These are phyloP conservation scores for Bonia amplexicaulis DNA, from an alignment of 176 grass and related monocot genomes.

Conservation along the genomic window DNA sequence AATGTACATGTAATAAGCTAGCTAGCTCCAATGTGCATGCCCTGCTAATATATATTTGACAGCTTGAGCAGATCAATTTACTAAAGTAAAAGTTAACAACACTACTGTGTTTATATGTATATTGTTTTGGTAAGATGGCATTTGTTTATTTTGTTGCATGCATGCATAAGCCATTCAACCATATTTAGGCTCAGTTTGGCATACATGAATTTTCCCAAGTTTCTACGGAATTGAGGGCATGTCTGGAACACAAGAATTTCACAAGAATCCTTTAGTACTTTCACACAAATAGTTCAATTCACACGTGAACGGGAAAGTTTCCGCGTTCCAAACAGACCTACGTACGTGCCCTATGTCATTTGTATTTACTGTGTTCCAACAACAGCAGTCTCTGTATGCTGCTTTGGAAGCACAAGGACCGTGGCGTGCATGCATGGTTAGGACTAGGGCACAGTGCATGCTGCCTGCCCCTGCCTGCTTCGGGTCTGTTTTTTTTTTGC, in stretches of 20 bases:
- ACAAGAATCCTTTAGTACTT: background rate
- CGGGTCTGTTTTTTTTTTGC: too few species aligned
- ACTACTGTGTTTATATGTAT: background rate
- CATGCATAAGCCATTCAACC: background rate
- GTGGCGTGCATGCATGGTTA: slow-evolving; percentile 19
- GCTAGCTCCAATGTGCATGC: background rate
- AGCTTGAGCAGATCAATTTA: background rate
- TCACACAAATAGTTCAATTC: background rate
- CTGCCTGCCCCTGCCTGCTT: background rate
- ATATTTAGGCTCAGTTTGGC: background rate
- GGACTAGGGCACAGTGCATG: slow-evolving; percentile 37
- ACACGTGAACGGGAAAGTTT: background rate
- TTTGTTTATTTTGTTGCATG: background rate
- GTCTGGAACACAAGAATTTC: background rate
- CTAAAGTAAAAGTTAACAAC: background rate
- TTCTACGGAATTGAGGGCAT: background rate
- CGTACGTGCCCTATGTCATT: background rate
- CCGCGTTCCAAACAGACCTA: background rate
- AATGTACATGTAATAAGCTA: background rate
- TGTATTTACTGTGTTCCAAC: background rate
- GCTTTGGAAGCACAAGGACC: slow-evolving; percentile 38
- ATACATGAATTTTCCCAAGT: background rate
- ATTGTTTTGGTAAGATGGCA: background rate
- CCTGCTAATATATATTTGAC: background rate
- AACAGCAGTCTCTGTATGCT: background rate